Conservation (phyloP, 164 flowering plant genomes). For the Liquidambar formosana region DNA sequence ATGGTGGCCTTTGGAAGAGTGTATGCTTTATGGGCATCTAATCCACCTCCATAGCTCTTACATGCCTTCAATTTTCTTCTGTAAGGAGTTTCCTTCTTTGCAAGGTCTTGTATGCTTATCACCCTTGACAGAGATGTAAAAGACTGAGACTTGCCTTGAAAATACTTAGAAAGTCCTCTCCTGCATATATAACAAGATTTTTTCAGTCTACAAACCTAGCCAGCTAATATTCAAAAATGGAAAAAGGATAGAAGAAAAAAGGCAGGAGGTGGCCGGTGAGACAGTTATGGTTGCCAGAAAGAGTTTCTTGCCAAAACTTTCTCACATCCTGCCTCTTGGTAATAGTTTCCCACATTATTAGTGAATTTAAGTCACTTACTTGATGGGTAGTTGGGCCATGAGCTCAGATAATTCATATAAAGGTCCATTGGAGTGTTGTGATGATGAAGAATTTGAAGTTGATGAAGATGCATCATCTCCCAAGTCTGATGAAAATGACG, state of each 20-base stretch:
- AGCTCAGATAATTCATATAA: constrained; percentile 50
- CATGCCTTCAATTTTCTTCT: constrained; percentile 51
- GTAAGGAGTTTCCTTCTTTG: constrained; percentile 33
- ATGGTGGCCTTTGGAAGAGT: constrained; percentile 50
- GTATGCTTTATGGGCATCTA: constrained; percentile 32
- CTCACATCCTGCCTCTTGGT: too few relatives aligned
- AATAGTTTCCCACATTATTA: not conserved
- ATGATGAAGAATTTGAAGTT: constrained; percentile 13
- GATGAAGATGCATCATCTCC: constrained; percentile 52
- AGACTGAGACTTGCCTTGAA: constrained; percentile 74
- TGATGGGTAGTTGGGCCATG: constrained; percentile 55
- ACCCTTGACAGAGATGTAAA: constrained; percentile 68
- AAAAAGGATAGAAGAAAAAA: not conserved
- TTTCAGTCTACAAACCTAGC: not conserved
- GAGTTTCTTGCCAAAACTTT: too few relatives aligned
- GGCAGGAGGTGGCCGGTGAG: too few relatives aligned
- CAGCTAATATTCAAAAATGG: too few relatives aligned
- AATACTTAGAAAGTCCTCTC: constrained; percentile 78
- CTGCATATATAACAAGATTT: constrained; percentile 33
- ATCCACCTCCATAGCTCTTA: constrained; percentile 57
- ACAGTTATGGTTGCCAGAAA: too few relatives aligned
- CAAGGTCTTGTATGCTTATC: constrained; percentile 60
- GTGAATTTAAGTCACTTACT: constrained; percentile 38
- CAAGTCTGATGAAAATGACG: constrained; percentile 36
- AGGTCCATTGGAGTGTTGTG: constrained; percentile 23